Evolutionary conservation across 805 yeast genomes (phyloP).

Genomic region (Suhomyces sp.): DNA sequence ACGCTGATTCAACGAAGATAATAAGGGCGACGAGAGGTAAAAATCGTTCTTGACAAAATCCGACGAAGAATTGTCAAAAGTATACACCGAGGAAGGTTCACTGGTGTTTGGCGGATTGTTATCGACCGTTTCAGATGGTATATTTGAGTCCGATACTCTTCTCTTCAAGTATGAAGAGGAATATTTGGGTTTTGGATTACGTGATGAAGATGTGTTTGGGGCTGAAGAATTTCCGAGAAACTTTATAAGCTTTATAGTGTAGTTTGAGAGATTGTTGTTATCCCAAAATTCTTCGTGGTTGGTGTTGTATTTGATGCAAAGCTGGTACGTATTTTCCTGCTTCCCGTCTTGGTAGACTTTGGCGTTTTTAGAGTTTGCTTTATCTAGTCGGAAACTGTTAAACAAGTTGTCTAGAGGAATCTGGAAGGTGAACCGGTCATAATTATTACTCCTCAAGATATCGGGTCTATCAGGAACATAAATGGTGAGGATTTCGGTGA

Average conservation of each 20-base stretch:
- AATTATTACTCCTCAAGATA: constrained; percentile 46
- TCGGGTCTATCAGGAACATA: constrained; percentile 57
- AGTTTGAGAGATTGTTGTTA: constrained; percentile 62
- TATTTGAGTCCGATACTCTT: constrained; percentile 25
- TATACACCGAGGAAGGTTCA: constrained; percentile 2
- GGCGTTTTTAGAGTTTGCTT: constrained; percentile 2
- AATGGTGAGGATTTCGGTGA: constrained; percentile 62
- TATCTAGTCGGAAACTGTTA: constrained; percentile 23
- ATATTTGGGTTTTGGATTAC: constrained; percentile 33
- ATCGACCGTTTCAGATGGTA: background rate
- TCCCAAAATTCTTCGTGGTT: constrained; percentile 71
- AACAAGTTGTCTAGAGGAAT: constrained; percentile 49
- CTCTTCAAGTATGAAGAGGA: constrained; percentile 37
- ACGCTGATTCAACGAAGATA: constrained; percentile 18
- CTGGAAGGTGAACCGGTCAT: constrained; percentile 71
- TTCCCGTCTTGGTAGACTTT: constrained; percentile 4
- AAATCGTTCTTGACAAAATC: constrained; percentile 34
- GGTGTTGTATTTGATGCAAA: constrained; percentile 60
- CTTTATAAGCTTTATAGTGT: constrained; percentile 46
- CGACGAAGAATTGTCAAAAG: constrained; percentile 10
- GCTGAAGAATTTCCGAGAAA: constrained; percentile 8
- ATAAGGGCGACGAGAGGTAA: constrained; percentile 36
- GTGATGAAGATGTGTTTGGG: constrained; percentile 11
- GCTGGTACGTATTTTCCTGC: constrained; percentile 26
- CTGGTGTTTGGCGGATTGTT: constrained; percentile 1